These are phyloP conservation scores for Pontederia crassipes DNA, from an alignment of 176 grass and related monocot species.

Conservation along the genomic window DNA sequence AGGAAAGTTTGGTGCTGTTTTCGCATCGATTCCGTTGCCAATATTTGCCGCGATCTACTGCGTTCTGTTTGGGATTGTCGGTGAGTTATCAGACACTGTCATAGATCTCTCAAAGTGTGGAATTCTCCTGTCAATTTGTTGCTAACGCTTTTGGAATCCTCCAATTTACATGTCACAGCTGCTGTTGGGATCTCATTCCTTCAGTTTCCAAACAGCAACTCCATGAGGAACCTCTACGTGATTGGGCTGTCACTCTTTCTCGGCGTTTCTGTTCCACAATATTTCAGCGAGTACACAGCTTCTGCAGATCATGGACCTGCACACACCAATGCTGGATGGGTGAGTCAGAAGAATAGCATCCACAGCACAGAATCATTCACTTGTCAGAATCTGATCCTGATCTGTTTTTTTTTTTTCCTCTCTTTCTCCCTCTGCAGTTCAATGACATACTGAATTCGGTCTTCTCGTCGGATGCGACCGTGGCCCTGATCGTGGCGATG, in stretches of 20 bases:
- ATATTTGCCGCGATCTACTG: constrained; percentile 91
- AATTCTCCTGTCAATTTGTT: not conserved
- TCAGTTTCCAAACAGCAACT: constrained; percentile 90
- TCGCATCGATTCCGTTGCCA: constrained; percentile 87
- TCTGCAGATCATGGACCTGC: constrained; percentile 57
- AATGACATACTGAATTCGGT: constrained; percentile 92
- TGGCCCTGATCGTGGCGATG: constrained; percentile 55
- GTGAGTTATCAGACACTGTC: constrained; percentile 34
- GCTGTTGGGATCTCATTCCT: constrained; percentile 83
- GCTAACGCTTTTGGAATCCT: not conserved
- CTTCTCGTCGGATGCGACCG: constrained; percentile 59
- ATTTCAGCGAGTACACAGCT: constrained; percentile 68
- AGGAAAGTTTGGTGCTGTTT: constrained; percentile 99
- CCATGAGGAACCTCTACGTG: constrained; percentile 93
- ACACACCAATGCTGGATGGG: constrained; percentile 90
- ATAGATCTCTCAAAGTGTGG: not conserved
- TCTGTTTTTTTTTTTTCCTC: too few relatives aligned
- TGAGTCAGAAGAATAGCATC: constrained; percentile 13
- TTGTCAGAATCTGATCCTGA: not conserved
- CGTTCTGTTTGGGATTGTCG: constrained; percentile 83
- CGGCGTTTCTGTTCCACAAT: constrained; percentile 83
- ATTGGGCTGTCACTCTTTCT: constrained; percentile 75
- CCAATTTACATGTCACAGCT: constrained; percentile 30
- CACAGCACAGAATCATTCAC: not conserved
- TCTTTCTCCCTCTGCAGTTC: constrained; percentile 47